phyloP scores from a whole-genome alignment of 345 rosid genomes.

The Eucalyptus fibrosa region DNA sequence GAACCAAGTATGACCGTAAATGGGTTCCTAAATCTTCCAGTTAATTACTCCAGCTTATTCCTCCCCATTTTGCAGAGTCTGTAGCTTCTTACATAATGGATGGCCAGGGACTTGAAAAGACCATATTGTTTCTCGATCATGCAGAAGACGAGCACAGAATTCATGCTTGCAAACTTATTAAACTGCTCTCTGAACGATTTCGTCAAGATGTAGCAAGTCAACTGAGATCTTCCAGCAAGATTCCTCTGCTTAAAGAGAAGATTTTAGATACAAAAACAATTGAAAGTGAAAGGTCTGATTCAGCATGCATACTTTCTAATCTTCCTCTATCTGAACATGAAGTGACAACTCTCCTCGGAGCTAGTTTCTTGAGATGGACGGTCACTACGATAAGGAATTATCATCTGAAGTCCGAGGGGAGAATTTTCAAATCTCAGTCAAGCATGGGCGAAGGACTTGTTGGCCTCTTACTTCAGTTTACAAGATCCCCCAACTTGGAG shows the following conservation, averaged over 20 bases:
- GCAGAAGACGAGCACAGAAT: constrained; percentile 15
- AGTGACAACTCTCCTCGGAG: constrained; percentile 10
- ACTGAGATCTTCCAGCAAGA: constrained; percentile 7
- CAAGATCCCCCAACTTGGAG: constrained; percentile 3
- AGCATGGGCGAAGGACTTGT: constrained; percentile 27
- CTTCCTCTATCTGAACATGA: constrained; percentile 14
- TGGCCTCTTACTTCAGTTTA: constrained; percentile 26
- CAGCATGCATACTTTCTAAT: constrained; percentile 26
- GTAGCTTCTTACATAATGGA: constrained; percentile 13
- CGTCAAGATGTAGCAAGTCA: constrained; percentile 17
- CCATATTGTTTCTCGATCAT: constrained; percentile 9
- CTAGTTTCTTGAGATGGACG: constrained; percentile 20
- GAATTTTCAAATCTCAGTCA: neutral
- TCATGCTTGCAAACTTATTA: constrained; percentile 18
- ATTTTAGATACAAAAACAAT: constrained; percentile 13
- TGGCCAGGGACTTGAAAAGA: constrained; percentile 15
- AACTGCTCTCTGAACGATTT: constrained; percentile 15
- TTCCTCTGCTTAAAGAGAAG: constrained; percentile 9
- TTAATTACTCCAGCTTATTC: neutral
- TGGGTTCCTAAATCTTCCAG: neutral
- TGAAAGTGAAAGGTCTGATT: constrained; percentile 26
- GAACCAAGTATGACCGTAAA: neutral
- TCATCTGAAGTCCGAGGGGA: neutral
- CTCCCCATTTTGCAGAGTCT: constrained; percentile 7
- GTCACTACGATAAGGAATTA: constrained; percentile 2